These are phyloP conservation scores for Magnolia changhungtana DNA, from an alignment of 164 flowering plant species.

Conservation along the genomic window DNA sequence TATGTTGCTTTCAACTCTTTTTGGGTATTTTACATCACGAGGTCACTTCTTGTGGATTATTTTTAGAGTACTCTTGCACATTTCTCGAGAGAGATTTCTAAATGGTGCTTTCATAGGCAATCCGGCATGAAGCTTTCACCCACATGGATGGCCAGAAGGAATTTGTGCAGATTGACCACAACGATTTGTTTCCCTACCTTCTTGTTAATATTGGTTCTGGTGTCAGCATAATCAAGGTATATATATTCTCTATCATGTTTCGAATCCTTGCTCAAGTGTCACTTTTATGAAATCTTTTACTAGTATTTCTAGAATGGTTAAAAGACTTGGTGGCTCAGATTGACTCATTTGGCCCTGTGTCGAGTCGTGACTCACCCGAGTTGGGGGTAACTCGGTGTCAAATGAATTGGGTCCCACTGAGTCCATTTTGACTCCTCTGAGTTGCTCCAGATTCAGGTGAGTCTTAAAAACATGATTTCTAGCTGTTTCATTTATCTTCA, in stretches of 20 bases:
- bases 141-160: slow-evolving; percentile 95
- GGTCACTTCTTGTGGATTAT: neutral
- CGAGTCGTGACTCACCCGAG: no score
- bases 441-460: no score
- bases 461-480: no score
- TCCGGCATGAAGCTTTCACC: slow-evolving; percentile 99
- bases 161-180: slow-evolving; percentile 93
- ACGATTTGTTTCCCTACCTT: slow-evolving; percentile 90
- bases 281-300: neutral
- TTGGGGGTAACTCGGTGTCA: no score
- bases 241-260: neutral
- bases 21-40: neutral
- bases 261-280: neutral
- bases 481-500: slow-evolving; percentile 11
- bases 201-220: slow-evolving; percentile 97
- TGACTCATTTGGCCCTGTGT: no score
- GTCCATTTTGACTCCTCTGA: no score
- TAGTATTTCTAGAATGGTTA: no score
- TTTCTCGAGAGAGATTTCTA: neutral
- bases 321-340: no score
- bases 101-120: slow-evolving; percentile 49
- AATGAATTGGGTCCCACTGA: no score
- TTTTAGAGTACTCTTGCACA: neutral
- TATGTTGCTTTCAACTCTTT: no score
- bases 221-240: slow-evolving; percentile 97